Evolutionary conservation across 768 basidiomycete species (phyloP).

Genomic region (Royoungia palumana): DNA sequence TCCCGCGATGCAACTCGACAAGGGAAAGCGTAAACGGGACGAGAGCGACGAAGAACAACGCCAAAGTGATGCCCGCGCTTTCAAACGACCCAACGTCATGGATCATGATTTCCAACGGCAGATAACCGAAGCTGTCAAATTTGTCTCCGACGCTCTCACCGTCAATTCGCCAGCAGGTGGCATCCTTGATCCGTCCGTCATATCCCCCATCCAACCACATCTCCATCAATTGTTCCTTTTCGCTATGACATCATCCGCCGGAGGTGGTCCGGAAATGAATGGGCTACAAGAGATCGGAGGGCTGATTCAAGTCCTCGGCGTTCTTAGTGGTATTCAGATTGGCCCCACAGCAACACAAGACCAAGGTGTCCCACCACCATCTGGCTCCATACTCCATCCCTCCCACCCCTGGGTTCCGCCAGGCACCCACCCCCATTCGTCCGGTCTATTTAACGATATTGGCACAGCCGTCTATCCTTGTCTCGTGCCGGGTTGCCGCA

Average conservation of each 20-base stretch:
- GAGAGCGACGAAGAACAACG: slow-evolving; percentile 36
- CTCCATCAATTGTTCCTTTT: slow-evolving; percentile 80
- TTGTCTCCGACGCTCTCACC: slow-evolving; percentile 50
- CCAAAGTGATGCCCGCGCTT: slow-evolving; percentile 26
- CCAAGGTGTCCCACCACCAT: slow-evolving; percentile 23
- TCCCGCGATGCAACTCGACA: slow-evolving; percentile 58
- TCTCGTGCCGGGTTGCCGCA: slow-evolving; percentile 58
- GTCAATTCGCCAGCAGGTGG: slow-evolving; percentile 35
- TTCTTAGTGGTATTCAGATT: slow-evolving; percentile 76
- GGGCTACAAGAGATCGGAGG: slow-evolving; percentile 72
- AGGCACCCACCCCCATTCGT: slow-evolving; percentile 16
- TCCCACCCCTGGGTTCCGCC: slow-evolving; percentile 31
- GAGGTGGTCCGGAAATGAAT: slow-evolving; percentile 50
- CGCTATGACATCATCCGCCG: slow-evolving; percentile 64
- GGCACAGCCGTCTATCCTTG: slow-evolving; percentile 82
- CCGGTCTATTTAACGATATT: slow-evolving; percentile 44
- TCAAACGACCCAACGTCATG: slow-evolving; percentile 46
- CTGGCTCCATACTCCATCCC: slow-evolving; percentile 34
- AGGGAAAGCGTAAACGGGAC: slow-evolving; percentile 75
- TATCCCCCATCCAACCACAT: slow-evolving; percentile 67
- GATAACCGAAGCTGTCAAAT: slow-evolving; percentile 57
- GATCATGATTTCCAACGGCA: slow-evolving; percentile 51
- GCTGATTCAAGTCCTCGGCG: slow-evolving; percentile 79
- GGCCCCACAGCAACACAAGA: slow-evolving; percentile 34
- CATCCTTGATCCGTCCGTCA: slow-evolving; percentile 52